Conservation (phyloP, 225 moss, liverwort and hornwort genomes). For the Climacium dendroides region DNA sequence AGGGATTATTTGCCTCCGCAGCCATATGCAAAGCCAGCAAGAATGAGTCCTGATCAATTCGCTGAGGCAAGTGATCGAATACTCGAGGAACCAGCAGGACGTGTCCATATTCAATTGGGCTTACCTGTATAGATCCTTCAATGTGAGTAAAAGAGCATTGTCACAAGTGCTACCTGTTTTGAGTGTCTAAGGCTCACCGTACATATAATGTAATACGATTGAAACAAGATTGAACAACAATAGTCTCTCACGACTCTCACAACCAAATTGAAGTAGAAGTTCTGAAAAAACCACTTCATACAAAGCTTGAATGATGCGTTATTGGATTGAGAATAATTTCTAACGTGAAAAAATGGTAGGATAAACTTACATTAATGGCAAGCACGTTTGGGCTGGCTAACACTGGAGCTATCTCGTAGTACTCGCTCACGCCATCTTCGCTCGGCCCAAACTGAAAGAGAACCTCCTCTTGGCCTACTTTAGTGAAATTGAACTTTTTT, state of each 20-base stretch:
- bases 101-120: conserved; percentile 92
- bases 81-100: conserved; percentile 71
- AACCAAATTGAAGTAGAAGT: no score
- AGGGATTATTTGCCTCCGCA: conserved; percentile 61
- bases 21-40: conserved; percentile 72
- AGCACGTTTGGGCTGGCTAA: conserved; percentile 51
- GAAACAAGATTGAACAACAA: not conserved
- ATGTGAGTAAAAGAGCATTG: not conserved
- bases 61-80: conserved; percentile 58
- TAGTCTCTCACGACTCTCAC: not conserved
- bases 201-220: not conserved
- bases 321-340: not conserved
- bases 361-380: conserved; percentile 58
- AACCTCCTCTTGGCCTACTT: conserved; percentile 63
- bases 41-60: conserved; percentile 58
- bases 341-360: not conserved
- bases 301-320: not conserved
- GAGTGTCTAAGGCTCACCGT: not conserved
- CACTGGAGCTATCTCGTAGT: conserved; percentile 30
- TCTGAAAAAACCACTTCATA: not conserved
- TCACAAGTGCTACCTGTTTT: not conserved
- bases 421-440: conserved; percentile 24
- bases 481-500: conserved; percentile 84
- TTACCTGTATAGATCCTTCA: conserved; percentile 44
- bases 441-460: conserved; percentile 70